Evolutionary conservation across 108 stramenopile genomes (phyloP), one percentile per base, ranked within the genome.

Genomic region (Conticribra weissflogii): DNA sequence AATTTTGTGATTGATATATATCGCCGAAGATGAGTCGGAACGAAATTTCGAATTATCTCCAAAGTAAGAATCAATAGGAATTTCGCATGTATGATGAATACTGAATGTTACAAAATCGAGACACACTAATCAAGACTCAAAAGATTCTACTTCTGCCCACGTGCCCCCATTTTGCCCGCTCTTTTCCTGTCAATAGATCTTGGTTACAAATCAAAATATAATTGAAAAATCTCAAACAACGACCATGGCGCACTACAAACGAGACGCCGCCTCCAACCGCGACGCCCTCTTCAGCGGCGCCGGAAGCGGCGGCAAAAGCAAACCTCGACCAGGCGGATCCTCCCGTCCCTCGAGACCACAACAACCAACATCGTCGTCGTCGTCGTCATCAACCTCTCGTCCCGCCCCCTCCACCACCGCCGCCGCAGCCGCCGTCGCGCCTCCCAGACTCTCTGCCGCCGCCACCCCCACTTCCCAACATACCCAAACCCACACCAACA

Each of bases 281-380:
- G 85, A 93, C 57, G 86, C 89, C 33, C 87, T 93, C 49, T 93
- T 93, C 65, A 89, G 92, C 36, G 68, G 15, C 1, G 57, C 58
- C 61, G 36, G 57, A n/a, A 54, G 71, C 45, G 45, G 59, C 14
- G 32, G 63, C 59, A 71, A 77, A 36, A 64, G 65, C 23, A 48
- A 66, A 1, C 33, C 32, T 51, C n/a, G 34, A 54, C 15, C 60
- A 31, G 24, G 63, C n/a, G 34, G 18, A 54, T 3, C 64, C 29
- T 0, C 36, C 5, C 5, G 12, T 9, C 36, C 36, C 5, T 41
- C 36, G 36, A 5, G 36, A 41, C 32, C 46, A 17, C 31, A 46
- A 48, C 48, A 28, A 33, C 52, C 14, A 32, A n/a, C 23, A 18
- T 45, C 23, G 34, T 25, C 41, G 29, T 28, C 65, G 17, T 29